Conservation (phyloP, 768 basidiomycete species). For the Boletales sp. region DNA sequence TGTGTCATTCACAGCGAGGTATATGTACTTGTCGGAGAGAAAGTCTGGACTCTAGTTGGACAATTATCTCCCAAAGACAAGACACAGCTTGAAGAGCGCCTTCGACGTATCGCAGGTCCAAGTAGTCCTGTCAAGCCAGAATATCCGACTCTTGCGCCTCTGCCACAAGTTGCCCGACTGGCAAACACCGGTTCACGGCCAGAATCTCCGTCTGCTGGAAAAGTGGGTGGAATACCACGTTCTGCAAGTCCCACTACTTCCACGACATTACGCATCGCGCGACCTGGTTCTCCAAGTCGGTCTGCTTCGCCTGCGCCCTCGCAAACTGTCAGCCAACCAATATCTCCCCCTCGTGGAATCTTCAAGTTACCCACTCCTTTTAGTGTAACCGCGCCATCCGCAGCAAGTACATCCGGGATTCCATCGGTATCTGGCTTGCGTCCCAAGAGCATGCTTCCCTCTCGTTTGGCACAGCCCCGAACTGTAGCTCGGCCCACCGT, state of each 20-base stretch:
- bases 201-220: conserved; percentile 44
- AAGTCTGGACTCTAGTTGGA: conserved; percentile 78
- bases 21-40: conserved; percentile 81
- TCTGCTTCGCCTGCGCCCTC: conserved; percentile 37
- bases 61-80: conserved; percentile 80
- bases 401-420: conserved; percentile 19
- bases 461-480: conserved; percentile 67
- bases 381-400: conserved; percentile 8
- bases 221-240: conserved; percentile 43
- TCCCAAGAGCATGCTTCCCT: conserved; percentile 70
- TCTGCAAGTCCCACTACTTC: conserved; percentile 46
- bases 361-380: conserved; percentile 40
- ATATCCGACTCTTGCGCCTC: conserved; percentile 41
- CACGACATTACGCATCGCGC: conserved; percentile 37
- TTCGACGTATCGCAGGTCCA: conserved; percentile 77
- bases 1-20: conserved; percentile 54
- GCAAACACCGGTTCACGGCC: conserved; percentile 43
- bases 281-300: conserved; percentile 41
- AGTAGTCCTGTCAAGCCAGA: conserved; percentile 40
- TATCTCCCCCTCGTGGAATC: conserved; percentile 44
- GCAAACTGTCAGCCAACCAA: conserved; percentile 39
- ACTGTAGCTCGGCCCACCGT: conserved; percentile 34
- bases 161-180: conserved; percentile 55
- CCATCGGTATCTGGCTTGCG: conserved; percentile 40
- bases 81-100: conserved; percentile 86